Base-by-base conservation (phyloP, 768 basidiomycete genomes). In the Nidularia pulvinata region DNA sequence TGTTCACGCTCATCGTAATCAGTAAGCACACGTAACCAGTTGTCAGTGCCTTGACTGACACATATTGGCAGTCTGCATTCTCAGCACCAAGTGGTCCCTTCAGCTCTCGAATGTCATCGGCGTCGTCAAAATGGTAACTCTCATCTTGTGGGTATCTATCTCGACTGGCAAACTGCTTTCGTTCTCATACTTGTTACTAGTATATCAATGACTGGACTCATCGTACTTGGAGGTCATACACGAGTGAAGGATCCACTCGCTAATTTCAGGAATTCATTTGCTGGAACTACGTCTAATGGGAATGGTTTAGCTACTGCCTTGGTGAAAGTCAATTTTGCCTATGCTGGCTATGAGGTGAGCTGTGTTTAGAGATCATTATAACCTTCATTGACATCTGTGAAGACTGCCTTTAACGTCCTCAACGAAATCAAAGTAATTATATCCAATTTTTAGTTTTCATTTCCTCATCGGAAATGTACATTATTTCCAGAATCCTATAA, bases 181-280 rank as follows among this genome's bases (percentile, higher is more conserved):
- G 10, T 5, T 46, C 22, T 46, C n/a, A n/a, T 46, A 46, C 45
- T 46, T 46, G 10, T 42, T 19, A 42, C 33, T 53, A 73, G 71
- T 43, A 67, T 88, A 44, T 77, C 83, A 1, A 64, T 85, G 42
- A 78, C 82, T 4, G 80, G 80, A 59, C 80, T 83, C 70, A 81
- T 81, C 22, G 86, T 87, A 7, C 74, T 88, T 9, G 76, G 78
- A 4, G 86, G 84, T 1, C 70, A 75, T 50, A 85, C 83, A 2
- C 72, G 70, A 6, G 75, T 88, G n/a, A 39, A 72, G 43, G 77
- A 87, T 63, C 83, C 86, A 0, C 73, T 77, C 46, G 73, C 69
- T 37, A 84, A 85, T 63, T 88, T 88, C 65, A 71, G 67, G 39
- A 64, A 86, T 59, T 71, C 80, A 0, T 89, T 88, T 52, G 73